Percentiles rank a stretch among this genome's conserved stretches.
phyloP scores from a whole-genome alignment of 306 rosid genomes.

The Ammopiptanthus mongolicus region DNA sequence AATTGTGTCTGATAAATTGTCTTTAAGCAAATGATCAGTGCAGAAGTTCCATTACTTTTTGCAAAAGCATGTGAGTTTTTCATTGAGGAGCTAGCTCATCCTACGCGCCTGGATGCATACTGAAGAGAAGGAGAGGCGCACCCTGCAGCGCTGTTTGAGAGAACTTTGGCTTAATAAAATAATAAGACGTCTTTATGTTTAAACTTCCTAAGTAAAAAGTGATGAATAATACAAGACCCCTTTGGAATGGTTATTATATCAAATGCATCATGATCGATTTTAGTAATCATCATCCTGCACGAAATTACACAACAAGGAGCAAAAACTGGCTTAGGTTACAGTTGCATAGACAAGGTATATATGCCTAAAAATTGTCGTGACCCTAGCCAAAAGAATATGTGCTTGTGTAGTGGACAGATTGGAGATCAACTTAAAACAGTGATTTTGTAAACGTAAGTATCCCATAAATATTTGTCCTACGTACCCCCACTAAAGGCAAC shows the following conservation, averaged over 20 bases:
- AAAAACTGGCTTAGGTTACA: not conserved
- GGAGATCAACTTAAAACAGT: not conserved
- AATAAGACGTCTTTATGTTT: not conserved
- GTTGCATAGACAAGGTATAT: not conserved
- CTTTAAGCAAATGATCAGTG: constrained; percentile 12
- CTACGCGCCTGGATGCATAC: constrained; percentile 29
- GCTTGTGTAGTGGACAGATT: not conserved
- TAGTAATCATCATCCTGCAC: not conserved
- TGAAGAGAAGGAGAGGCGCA: constrained; percentile 19
- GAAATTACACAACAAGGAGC: not conserved
- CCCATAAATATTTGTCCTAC: not conserved
- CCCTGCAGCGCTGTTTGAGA: not conserved
- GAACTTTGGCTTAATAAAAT: not conserved
- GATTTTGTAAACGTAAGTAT: not conserved
- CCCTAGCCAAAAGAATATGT: not conserved
- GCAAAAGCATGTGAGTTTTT: constrained; percentile 38
- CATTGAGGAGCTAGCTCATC: constrained; percentile 33
- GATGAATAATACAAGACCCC: not conserved
- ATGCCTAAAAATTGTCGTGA: no score
- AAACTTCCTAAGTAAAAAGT: not conserved
- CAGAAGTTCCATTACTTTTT: constrained; percentile 24
- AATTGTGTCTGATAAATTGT: not conserved
- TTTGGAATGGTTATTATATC: not conserved
- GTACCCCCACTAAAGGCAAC: not conserved
- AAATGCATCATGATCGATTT: not conserved